phyloP scores from a whole-genome alignment of 148 eudicot species.

The Polygonum aviculare region DNA sequence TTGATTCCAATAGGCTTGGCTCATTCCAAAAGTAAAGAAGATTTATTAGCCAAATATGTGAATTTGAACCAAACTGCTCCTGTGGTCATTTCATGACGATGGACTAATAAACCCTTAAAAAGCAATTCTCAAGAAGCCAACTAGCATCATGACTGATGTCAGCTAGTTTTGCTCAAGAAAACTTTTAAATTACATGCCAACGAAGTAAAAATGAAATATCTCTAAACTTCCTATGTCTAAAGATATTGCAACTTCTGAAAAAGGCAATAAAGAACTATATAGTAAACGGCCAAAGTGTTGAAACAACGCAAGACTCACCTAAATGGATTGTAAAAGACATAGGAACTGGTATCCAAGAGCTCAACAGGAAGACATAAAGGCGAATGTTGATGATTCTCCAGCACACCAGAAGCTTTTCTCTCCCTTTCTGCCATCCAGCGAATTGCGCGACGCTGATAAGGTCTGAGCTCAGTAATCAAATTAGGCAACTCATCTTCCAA shows the following conservation, averaged over 20 bases:
- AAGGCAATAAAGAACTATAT: not conserved
- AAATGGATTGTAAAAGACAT: constrained; percentile 83
- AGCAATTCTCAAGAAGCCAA: not conserved
- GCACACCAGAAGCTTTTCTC: constrained; percentile 38
- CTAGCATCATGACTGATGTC: not conserved
- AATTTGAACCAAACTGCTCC: not conserved
- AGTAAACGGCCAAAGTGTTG: not conserved
- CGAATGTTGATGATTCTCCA: constrained; percentile 32
- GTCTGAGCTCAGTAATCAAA: constrained; percentile 84
- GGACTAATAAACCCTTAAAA: not conserved
- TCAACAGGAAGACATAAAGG: constrained; percentile 70
- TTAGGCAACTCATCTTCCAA: constrained; percentile 60
- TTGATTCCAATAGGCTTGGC: not conserved
- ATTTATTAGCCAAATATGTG: not conserved
- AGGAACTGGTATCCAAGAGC: constrained; percentile 57
- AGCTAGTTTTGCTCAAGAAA: not conserved
- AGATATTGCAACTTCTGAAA: not conserved
- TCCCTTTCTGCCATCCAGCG: constrained; percentile 93
- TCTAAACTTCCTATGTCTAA: not conserved
- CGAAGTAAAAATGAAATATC: not conserved
- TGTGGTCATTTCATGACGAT: not conserved
- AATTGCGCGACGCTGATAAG: constrained; percentile 95
- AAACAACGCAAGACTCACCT: constrained; percentile 34
- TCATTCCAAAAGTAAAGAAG: not conserved
- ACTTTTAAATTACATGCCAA: not conserved